Conservation (phyloP, 148 eudicot species). For the Salicornia ramosissima region DNA sequence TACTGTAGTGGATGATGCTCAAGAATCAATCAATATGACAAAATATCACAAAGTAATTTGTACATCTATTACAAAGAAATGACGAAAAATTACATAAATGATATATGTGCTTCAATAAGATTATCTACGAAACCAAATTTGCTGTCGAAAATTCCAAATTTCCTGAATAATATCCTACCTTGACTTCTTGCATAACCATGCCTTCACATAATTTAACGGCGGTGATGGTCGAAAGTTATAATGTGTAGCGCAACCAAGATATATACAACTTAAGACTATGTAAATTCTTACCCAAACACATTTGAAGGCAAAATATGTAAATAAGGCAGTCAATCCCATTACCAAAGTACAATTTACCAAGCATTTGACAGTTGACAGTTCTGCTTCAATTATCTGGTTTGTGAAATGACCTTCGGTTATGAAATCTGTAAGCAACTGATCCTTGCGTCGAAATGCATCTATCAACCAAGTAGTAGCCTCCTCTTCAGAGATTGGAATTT, state of each 20-base stretch:
- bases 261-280: conserved; percentile 48
- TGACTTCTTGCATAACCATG: conserved; percentile 27
- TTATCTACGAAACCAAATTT: not conserved
- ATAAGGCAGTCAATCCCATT: conserved; percentile 32
- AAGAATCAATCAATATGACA: too few species aligned
- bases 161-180: conserved; percentile 16
- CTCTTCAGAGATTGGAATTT: conserved; percentile 49
- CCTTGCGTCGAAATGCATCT: conserved; percentile 47
- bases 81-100: not conserved
- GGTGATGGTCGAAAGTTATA: conserved; percentile 48
- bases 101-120: not conserved
- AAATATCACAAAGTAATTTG: not conserved
- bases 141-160: not conserved
- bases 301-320: conserved; percentile 39
- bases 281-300: conserved; percentile 53
- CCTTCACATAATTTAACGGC: conserved; percentile 28
- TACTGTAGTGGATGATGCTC: not conserved
- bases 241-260: conserved; percentile 49
- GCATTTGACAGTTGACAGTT: conserved; percentile 46
- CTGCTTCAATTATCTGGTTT: conserved; percentile 41
- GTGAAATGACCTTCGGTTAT: conserved; percentile 45
- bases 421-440: conserved; percentile 55
- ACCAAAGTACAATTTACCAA: conserved; percentile 42
- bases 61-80: not conserved
- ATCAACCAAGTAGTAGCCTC: conserved; percentile 49